Evolutionary conservation across 139 green algal species (phyloP).

Genomic region (Chlamydomonas schloesseri): DNA sequence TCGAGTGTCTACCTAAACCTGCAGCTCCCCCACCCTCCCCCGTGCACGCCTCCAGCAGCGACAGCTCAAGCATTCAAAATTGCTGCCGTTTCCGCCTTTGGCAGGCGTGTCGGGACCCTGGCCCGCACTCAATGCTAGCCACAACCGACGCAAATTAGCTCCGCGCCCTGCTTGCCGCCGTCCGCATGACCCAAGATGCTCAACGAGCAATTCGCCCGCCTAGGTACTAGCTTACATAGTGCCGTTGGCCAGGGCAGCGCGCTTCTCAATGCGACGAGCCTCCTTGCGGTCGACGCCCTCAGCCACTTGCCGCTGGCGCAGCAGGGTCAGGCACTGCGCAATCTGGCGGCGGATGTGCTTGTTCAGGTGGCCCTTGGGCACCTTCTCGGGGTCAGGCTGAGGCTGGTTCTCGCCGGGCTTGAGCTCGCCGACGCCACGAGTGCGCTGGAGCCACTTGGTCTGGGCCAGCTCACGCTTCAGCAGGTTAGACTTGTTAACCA

Average conservation of each 20-base stretch:
- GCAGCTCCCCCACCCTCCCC: background rate
- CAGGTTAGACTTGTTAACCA: slow-evolving; percentile 50
- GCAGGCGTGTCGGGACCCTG: no score
- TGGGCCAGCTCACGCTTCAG: slow-evolving; percentile 64
- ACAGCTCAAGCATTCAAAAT: background rate
- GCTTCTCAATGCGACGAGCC: slow-evolving; percentile 55
- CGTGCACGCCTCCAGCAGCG: background rate
- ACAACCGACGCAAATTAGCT: no score
- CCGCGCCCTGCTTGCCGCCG: no score
- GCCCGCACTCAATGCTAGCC: no score
- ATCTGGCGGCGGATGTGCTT: slow-evolving; percentile 62
- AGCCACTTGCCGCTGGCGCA: slow-evolving; percentile 62
- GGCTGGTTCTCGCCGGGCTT: slow-evolving; percentile 45
- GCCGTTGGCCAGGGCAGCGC: slow-evolving; percentile 45
- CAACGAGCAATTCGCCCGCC: no score
- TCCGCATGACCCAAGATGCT: no score
- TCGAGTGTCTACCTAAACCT: background rate
- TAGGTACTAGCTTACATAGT: background rate
- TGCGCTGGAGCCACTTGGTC: slow-evolving; percentile 58
- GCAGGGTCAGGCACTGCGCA: slow-evolving; percentile 65
- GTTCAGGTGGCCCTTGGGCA: slow-evolving; percentile 62
- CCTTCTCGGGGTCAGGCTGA: slow-evolving; percentile 60
- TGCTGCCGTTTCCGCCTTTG: background rate
- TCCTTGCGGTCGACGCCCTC: slow-evolving; percentile 56
- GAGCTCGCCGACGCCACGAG: slow-evolving; percentile 54